Evolutionary conservation across 2,329 filamentous ascomycete genomes (phyloP).

Genomic region (Penicillium sp.): DNA sequence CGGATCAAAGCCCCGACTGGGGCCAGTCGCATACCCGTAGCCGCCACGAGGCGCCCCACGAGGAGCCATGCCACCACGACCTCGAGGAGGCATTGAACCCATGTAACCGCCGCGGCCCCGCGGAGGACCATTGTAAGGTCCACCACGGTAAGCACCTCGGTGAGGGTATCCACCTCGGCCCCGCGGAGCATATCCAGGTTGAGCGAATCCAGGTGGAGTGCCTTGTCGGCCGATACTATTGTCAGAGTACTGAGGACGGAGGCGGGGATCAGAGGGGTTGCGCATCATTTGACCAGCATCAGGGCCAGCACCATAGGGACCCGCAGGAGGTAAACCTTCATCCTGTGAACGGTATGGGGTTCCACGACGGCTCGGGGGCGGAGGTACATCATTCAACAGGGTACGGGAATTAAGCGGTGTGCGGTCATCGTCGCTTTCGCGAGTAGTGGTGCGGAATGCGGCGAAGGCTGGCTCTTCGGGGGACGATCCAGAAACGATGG

Average conservation of each 20-base stretch:
- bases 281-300: conserved; percentile 37
- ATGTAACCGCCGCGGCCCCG: conserved; percentile 47
- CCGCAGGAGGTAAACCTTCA: conserved; percentile 41
- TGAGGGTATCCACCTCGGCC: conserved; percentile 58
- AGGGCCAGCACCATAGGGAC: conserved; percentile 27
- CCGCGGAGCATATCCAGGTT: conserved; percentile 50
- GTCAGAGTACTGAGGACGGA: conserved; percentile 51
- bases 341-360: conserved; percentile 37
- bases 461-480: conserved; percentile 54
- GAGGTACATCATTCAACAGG: conserved; percentile 26
- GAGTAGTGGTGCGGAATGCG: conserved; percentile 37
- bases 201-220: conserved; percentile 27
- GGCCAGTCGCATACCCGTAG: conserved; percentile 52
- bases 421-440: conserved; percentile 43
- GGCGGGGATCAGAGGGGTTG: conserved; percentile 42
- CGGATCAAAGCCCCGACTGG: conserved; percentile 29
- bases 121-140: conserved; percentile 39
- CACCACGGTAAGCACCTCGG: conserved; percentile 47
- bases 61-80: conserved; percentile 41
- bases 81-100: conserved; percentile 34
- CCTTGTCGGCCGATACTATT: conserved; percentile 46
- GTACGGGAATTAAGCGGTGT: conserved; percentile 39
- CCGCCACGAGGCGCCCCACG: conserved; percentile 44
- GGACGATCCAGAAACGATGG: conserved; percentile 58
- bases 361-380: conserved; percentile 31